Conservation (phyloP, 257 asterid genomes). For the Scutellaria baicalensis region DNA sequence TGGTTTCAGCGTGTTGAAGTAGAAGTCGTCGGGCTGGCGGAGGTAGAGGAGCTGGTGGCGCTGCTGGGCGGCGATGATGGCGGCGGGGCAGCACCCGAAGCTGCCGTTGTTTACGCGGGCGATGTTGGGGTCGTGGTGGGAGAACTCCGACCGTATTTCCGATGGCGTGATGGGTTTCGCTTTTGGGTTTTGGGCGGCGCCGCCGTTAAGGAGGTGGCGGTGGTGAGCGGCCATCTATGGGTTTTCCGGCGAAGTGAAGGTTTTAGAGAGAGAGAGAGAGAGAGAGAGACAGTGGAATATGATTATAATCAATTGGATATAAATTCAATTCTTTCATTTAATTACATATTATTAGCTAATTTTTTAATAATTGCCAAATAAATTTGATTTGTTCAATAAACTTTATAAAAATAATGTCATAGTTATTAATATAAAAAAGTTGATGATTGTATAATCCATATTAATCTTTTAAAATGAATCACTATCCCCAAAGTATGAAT, state of each 20-base stretch:
- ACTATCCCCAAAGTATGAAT: too few relatives aligned
- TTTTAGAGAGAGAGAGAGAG: neutral
- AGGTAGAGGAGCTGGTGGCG: slow-evolving; percentile 67
- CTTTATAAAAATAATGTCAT: too few relatives aligned
- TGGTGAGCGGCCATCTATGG: slow-evolving; percentile 24
- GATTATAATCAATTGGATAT: too few relatives aligned
- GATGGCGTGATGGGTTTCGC: slow-evolving; percentile 16
- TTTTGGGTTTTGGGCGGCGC: neutral
- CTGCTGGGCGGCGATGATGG: slow-evolving; percentile 69
- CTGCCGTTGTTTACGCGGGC: slow-evolving; percentile 92
- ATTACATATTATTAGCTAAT: too few relatives aligned
- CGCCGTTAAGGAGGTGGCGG: slow-evolving; percentile 9
- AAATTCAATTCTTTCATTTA: too few relatives aligned
- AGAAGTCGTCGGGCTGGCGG: slow-evolving; percentile 73
- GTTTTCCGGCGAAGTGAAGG: slow-evolving; percentile 13
- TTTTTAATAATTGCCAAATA: too few relatives aligned
- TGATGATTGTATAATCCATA: too few relatives aligned
- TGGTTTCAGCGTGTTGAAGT: slow-evolving; percentile 60
- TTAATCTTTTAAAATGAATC: too few relatives aligned
- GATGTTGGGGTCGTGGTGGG: slow-evolving; percentile 61
- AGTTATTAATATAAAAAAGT: too few relatives aligned
- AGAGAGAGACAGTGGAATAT: neutral
- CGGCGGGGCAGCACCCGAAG: slow-evolving; percentile 81
- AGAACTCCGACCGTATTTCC: slow-evolving; percentile 58
- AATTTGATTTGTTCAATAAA: too few relatives aligned